Base-by-base conservation (phyloP, 75 land plant genomes). In the Isoetes taiwanensis region DNA sequence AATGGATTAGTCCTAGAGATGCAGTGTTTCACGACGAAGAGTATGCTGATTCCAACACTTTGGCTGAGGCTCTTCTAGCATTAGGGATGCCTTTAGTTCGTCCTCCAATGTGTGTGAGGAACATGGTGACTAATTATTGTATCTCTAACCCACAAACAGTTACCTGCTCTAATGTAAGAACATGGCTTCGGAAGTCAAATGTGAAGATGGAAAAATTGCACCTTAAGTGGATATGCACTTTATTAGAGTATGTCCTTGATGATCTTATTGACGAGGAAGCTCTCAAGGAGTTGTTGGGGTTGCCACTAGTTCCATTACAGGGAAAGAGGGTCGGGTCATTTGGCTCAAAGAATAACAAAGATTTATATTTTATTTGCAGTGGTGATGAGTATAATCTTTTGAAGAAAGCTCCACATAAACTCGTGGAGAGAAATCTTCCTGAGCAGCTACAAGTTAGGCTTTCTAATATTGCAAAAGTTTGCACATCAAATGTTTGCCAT, bases 241-340 rank as follows among this genome's bases (percentile, higher is more conserved):
- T 89, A 37, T 61, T 90, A 56, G 97, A 90, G 26, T 90, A 90
- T 70, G 82, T 86, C 55, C 77, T 90, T 26, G 78, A 73, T 12
- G 87, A 90, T 63, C 56, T 86, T 30, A 54, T 80, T 53, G 93
- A 85, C 72, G 68, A 63, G 25, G 97, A 86, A 55, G 88, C 85
- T 30, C 78, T 75, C 19, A 41, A 32, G 23, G 54, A 63, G 50
- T 67, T 74, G 30, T 35, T 21, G 40, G 66, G 81, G 31, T 61
- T 90, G 57, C 75, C 84, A 26, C 65, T 90, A 40, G 56, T 90
- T 65, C 97, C 97, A 20, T 63, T 90, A 39, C 85, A 82, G 35
- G 76, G 61, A 75, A 80, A 76, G 37, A 58, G 65, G 11, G 76
- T 69, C 73, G 97, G 97, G 9, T 50, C 52, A 5, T 70, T 90